Base-by-base conservation (phyloP, 495 filamentous ascomycete species). In the Penicillium steckii region DNA sequence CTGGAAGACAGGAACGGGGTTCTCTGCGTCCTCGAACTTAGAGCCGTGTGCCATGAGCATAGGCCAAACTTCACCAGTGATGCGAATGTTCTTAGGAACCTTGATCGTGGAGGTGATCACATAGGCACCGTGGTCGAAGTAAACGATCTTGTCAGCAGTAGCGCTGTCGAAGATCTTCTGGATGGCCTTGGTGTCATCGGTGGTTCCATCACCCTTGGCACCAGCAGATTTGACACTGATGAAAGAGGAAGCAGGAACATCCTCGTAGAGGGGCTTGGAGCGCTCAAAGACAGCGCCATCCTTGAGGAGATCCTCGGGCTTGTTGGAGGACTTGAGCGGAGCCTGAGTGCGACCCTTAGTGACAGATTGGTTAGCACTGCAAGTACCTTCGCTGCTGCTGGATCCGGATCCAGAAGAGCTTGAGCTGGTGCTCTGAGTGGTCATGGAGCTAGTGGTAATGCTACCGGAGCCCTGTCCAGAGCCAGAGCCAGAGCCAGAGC, bases 81-180 rank as follows among this genome's bases (percentile, higher is more conserved):
- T 93, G 57, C 68, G 71, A 62, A 72, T 69, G 37, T 69, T 49
- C 60, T 69, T 70, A 41, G 93, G 93, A 3, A 97, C 79, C 64
- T 86, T 84, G 68, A 98, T 72, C 2, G 93, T 97, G 46, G 85
- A 79, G 40, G 88, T 88, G 61, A 98, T 76, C 17, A 95, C 70
- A 70, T 96, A 98, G 22, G 86, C 84, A 43, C 93, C 93, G 61
- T 95, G 88, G 67, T 95, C 89, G 64, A 98, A 95, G 78, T 89
- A 97, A 48, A 96, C 80, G 45, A 97, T 72, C 41, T 92, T 84
- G 32, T 67, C 65, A 27, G 71, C 66, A 17, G 53, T 77, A 60
- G 64, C 84, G 48, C 73, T 80, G 65, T 93, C 77, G 33, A 92
- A 78, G 27, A 87, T 74, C 17, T 77, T 74, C 64, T 98, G 91